Evolutionary conservation across 1,284 basidiomycete species (phyloP), one percentile per base, ranked within the genome.

Genomic region (Ceratobasidium papillatum): DNA sequence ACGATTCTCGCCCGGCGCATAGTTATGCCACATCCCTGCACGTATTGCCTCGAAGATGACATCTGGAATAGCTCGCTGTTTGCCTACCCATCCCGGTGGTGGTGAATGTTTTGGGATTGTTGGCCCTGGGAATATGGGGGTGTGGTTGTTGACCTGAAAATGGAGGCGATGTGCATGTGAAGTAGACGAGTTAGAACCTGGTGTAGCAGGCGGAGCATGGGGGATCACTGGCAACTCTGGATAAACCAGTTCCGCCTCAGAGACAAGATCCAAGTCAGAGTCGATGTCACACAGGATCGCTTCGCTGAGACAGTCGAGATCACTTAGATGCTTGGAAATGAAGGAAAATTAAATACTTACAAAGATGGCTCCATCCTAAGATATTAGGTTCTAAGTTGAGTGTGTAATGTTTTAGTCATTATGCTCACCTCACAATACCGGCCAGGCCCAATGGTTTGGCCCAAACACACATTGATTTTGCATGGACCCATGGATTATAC

Each of bases 211-310:
- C 7, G 32, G 22, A 22, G 3, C 8, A 5, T 59, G 56, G 19
- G 7, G 36, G 2, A 8, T 41, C 19, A 43, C 3, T 4, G 62
- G 62, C 41, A 47, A 19, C 11, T 64, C 19, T 47, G 62, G 62
- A 30, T 5, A 64, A 38, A 75, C 38, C 19, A 75, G 74, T 4
- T 71, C 58, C 36, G 52, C 38, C 38, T 80, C 79, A 5, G 85
- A 83, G 27, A 82, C 78, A 3, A 84, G 62, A 22, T 82, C 78
- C 9, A 87, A 76, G 0, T 85, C 84, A 4, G 80, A 77, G 2
- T 80, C 82, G 75, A 87, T 84, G 77, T 87, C 79, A 76, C 87
- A 88, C 3, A 87, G 78, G 84, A 88, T 86, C 27, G 86, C 81
- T 79, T 88, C 87, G 68, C 87, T 88, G 72, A 11, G 43, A 11